These are phyloP conservation scores for Ophiognomonia clavigignenti-juglandacearum DNA, from an alignment of 2,329 filamentous ascomycete species.

Conservation along the genomic window DNA sequence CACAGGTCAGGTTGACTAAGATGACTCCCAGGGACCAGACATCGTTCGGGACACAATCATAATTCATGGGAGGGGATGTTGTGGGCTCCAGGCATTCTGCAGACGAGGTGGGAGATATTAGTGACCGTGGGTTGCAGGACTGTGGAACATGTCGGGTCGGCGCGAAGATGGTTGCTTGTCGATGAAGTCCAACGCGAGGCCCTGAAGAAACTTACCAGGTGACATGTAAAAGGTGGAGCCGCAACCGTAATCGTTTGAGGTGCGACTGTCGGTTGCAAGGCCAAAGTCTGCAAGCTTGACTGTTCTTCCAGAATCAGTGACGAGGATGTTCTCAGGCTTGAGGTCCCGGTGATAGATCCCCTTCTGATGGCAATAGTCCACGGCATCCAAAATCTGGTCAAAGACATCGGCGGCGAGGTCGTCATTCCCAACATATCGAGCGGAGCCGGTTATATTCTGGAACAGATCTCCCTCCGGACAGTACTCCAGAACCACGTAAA, in stretches of 20 bases:
- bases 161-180: constrained; percentile 19
- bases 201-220: constrained; percentile 62
- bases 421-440: constrained; percentile 91
- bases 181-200: constrained; percentile 1
- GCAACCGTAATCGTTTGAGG: constrained; percentile 93
- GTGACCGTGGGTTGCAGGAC: neutral
- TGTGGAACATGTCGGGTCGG: neutral
- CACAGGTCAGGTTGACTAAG: constrained; percentile 93
- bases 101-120: constrained; percentile 22
- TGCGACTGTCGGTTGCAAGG: constrained; percentile 76
- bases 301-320: constrained; percentile 80
- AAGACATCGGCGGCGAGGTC: constrained; percentile 81
- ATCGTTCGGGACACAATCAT: constrained; percentile 91
- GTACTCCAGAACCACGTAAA: constrained; percentile 94
- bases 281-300: constrained; percentile 98
- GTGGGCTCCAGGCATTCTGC: constrained; percentile 85
- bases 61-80: constrained; percentile 65
- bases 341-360: constrained; percentile 97
- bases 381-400: constrained; percentile 92
- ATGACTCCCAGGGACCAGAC: constrained; percentile 98
- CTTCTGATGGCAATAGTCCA: constrained; percentile 86
- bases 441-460: constrained; percentile 92
- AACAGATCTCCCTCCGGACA: constrained; percentile 97
- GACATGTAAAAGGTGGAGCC: constrained; percentile 99
- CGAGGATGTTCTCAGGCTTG: constrained; percentile 97